Conservation (phyloP, 306 rosid species). For the Boehmeria nivea region DNA sequence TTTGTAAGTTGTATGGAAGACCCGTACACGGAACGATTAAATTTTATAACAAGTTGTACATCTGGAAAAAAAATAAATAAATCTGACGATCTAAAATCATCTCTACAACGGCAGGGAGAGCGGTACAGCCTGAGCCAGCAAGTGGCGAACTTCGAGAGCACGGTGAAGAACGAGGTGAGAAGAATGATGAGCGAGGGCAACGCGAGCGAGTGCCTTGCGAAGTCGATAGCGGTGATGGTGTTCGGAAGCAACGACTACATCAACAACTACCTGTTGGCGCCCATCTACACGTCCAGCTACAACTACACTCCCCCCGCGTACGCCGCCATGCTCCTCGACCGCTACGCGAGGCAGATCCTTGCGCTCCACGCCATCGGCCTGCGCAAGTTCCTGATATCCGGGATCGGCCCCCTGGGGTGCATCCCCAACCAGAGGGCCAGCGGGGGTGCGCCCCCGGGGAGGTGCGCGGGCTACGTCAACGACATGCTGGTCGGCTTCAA, state of each 20-base stretch:
- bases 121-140: conserved; percentile 13
- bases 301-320: conserved; percentile 38
- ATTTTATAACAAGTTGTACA: too few relatives aligned
- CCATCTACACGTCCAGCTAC: conserved; percentile 36
- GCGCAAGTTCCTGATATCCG: conserved; percentile 55
- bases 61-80: too few relatives aligned
- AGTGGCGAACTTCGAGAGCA: conserved; percentile 16
- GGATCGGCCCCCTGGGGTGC: conserved; percentile 81
- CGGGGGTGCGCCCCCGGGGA: conserved; percentile 31
- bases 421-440: conserved; percentile 60
- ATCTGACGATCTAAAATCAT: too few relatives aligned
- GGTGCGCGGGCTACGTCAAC: conserved; percentile 61
- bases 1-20: conserved; percentile 53
- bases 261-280: conserved; percentile 64
- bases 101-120: too few relatives aligned
- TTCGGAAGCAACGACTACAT: conserved; percentile 77
- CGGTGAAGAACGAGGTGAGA: conserved; percentile 2
- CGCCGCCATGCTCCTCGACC: conserved; percentile 58
- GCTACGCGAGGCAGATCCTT: conserved; percentile 41
- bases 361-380: conserved; percentile 48
- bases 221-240: conserved; percentile 11
- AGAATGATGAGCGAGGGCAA: background rate
- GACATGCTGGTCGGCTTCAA: conserved; percentile 57
- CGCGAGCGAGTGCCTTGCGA: conserved; percentile 1
- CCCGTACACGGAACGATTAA: too few relatives aligned